Conservation (phyloP, 2,329 filamentous ascomycete species). For the Fusarium setosum region DNA sequence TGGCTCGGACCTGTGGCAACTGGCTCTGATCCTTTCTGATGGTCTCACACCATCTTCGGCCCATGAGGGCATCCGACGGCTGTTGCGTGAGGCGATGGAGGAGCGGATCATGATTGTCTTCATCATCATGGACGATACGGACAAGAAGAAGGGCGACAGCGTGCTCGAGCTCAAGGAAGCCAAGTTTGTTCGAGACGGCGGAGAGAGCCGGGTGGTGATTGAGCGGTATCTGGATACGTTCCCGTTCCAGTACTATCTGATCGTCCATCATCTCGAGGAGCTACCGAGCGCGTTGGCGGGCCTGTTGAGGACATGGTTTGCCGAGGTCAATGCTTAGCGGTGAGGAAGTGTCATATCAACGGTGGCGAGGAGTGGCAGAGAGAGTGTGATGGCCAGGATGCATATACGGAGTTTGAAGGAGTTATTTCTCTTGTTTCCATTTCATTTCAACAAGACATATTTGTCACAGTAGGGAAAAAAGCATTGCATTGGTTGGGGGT, state of each 20-base stretch:
- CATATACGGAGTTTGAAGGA: conserved; percentile 26
- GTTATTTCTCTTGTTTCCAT: background rate
- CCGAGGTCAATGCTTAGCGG: conserved; percentile 66
- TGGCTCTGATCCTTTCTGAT: conserved; percentile 92
- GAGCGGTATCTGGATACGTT: conserved; percentile 95
- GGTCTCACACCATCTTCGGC: conserved; percentile 86
- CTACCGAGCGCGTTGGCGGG: conserved; percentile 89
- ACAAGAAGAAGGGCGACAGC: conserved; percentile 64
- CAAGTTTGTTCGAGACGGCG: conserved; percentile 77
- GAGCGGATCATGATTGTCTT: conserved; percentile 99
- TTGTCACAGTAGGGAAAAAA: background rate
- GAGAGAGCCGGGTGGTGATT: conserved; percentile 78
- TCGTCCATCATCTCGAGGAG: conserved; percentile 92
- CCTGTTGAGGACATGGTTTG: conserved; percentile 95
- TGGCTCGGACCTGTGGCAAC: conserved; percentile 87
- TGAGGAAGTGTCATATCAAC: background rate
- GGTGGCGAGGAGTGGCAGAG: background rate
- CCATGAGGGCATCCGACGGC: conserved; percentile 82
- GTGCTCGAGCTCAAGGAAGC: conserved; percentile 92
- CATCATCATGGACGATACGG: conserved; percentile 85
- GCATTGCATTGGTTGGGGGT: background rate
- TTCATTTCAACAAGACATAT: background rate
- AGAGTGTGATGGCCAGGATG: background rate
- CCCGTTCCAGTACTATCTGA: conserved; percentile 96
- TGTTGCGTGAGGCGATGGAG: conserved; percentile 89